Base-by-base conservation (phyloP, 1,284 basidiomycete species). In the Cutaneotrichosporon sp. region DNA sequence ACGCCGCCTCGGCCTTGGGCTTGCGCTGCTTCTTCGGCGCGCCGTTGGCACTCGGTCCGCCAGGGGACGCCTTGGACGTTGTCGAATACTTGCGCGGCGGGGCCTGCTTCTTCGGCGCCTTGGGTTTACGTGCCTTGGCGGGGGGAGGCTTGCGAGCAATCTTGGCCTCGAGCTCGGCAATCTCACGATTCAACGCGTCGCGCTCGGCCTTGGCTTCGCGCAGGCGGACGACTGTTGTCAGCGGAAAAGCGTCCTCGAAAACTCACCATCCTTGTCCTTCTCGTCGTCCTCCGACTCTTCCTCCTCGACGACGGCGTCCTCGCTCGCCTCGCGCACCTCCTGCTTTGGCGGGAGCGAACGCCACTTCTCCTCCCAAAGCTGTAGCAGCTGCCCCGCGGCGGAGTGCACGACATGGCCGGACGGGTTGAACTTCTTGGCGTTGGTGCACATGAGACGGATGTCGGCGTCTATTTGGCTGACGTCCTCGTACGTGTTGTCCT, bases 341-440 rank as follows among this genome's bases (percentile, higher is more conserved):
- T 68, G 65, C 61, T 73, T 70, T 4, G 83, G 79, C 0, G 94
- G 91, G 29, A 94, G 75, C 44, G 77, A 78, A 67, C 81, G 82
- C 88, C 89, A 93, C 75, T 93, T 96, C 61, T 91, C 88, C 52
- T 93, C 85, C 76, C 97, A 99, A 22, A 92, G 74, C 33, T 82
- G 81, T 69, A 92, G 84, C 20, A 97, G 77, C 49, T 88, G 83
- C 45, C 83, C 80, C 8, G 90, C 92, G 19, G 88, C 86, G 51
- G 84, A 80, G 67, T 91, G 85, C 47, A 98, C 94, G 32, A 85
- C 82, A 19, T 90, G 89, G 27, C 86, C 88, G 7, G 84, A 79
- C 6, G 91, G 90, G 65, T 99, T 98, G 80, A 94, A 99, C 1
- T 81, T 78, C 70, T 87, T 86, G 70, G 93, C 97, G 72, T 99